Percentiles rank a stretch among this genome's conserved stretches.
phyloP scores from a whole-genome alignment of 2,329 filamentous ascomycete species.

The Fonsecaea erecta region DNA sequence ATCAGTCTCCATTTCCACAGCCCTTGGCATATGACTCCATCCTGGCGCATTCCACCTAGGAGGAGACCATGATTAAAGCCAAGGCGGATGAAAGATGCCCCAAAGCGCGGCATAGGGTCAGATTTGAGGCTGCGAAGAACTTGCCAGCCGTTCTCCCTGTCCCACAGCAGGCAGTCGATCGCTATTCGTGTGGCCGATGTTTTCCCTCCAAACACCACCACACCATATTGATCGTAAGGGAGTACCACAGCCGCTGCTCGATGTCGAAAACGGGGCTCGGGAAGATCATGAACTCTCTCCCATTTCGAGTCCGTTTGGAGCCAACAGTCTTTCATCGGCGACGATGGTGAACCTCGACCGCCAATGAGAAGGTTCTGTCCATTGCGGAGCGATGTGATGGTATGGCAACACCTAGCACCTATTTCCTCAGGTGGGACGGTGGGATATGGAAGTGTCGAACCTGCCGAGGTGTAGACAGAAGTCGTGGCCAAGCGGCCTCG shows the following conservation, averaged over 20 bases:
- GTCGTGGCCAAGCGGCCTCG: slow-evolving; percentile 56
- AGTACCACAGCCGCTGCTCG: slow-evolving; percentile 58
- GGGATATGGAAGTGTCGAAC: slow-evolving; percentile 55
- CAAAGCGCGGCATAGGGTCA: slow-evolving; percentile 59
- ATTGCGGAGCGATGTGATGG: slow-evolving; percentile 68
- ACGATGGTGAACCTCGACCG: slow-evolving; percentile 76
- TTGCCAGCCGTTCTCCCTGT: slow-evolving; percentile 57
- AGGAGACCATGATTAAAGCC: slow-evolving; percentile 63
- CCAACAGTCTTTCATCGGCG: slow-evolving; percentile 76
- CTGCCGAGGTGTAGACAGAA: slow-evolving; percentile 52
- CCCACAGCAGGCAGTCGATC: slow-evolving; percentile 62
- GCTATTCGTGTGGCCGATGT: slow-evolving; percentile 55
- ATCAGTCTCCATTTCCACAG: slow-evolving; percentile 68
- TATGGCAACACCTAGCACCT: slow-evolving; percentile 70
- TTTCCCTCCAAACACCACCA: slow-evolving; percentile 68
- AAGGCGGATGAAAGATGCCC: slow-evolving; percentile 54
- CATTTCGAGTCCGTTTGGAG: slow-evolving; percentile 67
- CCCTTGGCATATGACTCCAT: slow-evolving; percentile 66
- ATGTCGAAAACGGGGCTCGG: slow-evolving; percentile 75
- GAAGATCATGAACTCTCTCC: slow-evolving; percentile 69
- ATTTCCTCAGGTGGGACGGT: slow-evolving; percentile 49
- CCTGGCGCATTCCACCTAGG: slow-evolving; percentile 70
- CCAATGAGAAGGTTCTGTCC: slow-evolving; percentile 69
- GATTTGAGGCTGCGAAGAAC: slow-evolving; percentile 44
- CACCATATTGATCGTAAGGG: slow-evolving; percentile 46